phyloP scores from a whole-genome alignment of 352 stramenopile species.

The Phytophthora meadii region DNA sequence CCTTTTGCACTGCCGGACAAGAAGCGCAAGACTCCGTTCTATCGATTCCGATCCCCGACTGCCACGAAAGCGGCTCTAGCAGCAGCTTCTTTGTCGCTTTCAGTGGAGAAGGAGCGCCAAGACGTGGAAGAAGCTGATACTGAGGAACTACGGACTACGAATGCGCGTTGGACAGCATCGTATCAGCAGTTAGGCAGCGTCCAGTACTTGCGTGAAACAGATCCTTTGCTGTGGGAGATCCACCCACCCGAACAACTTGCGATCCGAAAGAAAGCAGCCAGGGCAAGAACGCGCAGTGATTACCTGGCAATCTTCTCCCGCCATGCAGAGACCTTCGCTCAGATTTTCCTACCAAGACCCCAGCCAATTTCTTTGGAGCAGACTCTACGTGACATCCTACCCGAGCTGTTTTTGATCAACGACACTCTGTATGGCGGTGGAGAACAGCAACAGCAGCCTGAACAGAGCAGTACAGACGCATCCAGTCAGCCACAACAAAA shows the following conservation, averaged over 20 bases:
- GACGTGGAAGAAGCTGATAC: constrained; percentile 43
- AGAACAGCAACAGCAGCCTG: constrained; percentile 46
- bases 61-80: constrained; percentile 40
- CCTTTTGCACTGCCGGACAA: constrained; percentile 39
- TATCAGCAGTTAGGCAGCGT: constrained; percentile 80
- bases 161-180: constrained; percentile 27
- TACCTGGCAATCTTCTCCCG: constrained; percentile 78
- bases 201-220: constrained; percentile 81
- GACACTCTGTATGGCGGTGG: constrained; percentile 77
- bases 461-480: constrained; percentile 11
- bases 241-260: constrained; percentile 77
- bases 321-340: constrained; percentile 62
- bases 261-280: constrained; percentile 72
- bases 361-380: constrained; percentile 82
- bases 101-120: constrained; percentile 27
- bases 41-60: constrained; percentile 62
- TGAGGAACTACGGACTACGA: constrained; percentile 34
- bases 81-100: constrained; percentile 33
- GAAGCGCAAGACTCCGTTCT: constrained; percentile 58
- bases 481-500: constrained; percentile 35
- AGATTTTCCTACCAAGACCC: constrained; percentile 76
- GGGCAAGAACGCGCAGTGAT: constrained; percentile 57
- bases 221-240: constrained; percentile 85
- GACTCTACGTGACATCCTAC: constrained; percentile 78
- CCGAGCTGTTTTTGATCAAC: constrained; percentile 82